A percentile compares a stretch with the other conserved stretches of the same genome.
These are phyloP conservation scores for Macrolepiota dolichaula DNA, from an alignment of 768 basidiomycete species.

Conservation along the genomic window DNA sequence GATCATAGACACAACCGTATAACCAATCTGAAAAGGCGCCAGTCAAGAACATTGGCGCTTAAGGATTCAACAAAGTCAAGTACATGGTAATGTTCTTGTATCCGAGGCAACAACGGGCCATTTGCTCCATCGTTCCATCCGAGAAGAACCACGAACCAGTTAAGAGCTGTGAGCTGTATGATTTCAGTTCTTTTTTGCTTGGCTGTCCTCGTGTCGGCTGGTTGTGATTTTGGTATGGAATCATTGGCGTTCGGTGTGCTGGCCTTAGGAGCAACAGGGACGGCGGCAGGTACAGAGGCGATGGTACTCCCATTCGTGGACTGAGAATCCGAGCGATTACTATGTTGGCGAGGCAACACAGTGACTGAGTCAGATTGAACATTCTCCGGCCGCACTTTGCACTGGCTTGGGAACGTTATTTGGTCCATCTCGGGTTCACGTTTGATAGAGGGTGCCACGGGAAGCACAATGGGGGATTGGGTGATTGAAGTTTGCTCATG, in stretches of 20 bases:
- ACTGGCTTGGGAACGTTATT: too few relatives aligned
- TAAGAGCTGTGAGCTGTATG: slow-evolving; percentile 53
- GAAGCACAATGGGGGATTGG: too few relatives aligned
- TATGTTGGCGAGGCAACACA: too few relatives aligned
- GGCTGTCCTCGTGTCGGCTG: slow-evolving; percentile 10
- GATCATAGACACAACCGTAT: slow-evolving; percentile 57
- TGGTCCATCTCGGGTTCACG: too few relatives aligned
- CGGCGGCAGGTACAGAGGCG: too few relatives aligned
- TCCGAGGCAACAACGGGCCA: slow-evolving; percentile 71
- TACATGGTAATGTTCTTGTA: slow-evolving; percentile 54
- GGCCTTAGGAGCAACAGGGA: background rate
- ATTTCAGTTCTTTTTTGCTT: slow-evolving; percentile 20
- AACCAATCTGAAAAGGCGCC: slow-evolving; percentile 36
- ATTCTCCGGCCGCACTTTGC: too few relatives aligned
- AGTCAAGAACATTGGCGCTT: background rate
- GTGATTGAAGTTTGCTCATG: too few relatives aligned
- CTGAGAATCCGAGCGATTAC: too few relatives aligned
- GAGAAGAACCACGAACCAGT: slow-evolving; percentile 52
- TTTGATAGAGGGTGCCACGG: too few relatives aligned
- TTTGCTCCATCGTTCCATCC: slow-evolving; percentile 81
- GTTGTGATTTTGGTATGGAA: too few relatives aligned
- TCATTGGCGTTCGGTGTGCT: background rate
- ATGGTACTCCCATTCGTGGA: too few relatives aligned
- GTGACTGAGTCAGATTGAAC: too few relatives aligned
- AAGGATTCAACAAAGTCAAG: slow-evolving; percentile 12